Percentiles rank a stretch among this genome's conserved stretches.
Conservation (phyloP, 164 flowering plant genomes). For the Tetrastigma voinierianum region DNA sequence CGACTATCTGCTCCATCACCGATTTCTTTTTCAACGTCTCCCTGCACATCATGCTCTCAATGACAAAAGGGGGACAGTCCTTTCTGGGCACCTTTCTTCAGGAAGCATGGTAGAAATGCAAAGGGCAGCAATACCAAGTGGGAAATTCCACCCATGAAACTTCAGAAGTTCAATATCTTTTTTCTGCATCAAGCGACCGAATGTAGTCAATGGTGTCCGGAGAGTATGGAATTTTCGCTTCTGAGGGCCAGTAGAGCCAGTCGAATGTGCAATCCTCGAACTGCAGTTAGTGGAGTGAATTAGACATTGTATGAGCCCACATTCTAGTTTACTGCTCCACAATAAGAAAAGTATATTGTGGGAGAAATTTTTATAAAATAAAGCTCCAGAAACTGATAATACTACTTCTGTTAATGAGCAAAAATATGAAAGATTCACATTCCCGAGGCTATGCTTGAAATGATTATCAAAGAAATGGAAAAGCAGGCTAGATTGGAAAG, state of each 20-base stretch:
- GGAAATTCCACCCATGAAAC: constrained; percentile 40
- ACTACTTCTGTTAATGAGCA: no score
- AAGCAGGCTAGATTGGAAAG: no score
- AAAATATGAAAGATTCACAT: no score
- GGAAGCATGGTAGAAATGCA: constrained; percentile 48
- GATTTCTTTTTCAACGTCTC: constrained; percentile 32
- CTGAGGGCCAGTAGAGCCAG: constrained; percentile 58
- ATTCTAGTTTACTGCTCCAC: background rate
- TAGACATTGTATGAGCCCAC: background rate
- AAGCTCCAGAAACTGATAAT: no score
- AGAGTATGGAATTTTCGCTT: constrained; percentile 33
- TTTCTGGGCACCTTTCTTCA: constrained; percentile 44
- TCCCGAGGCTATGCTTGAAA: no score
- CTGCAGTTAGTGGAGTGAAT: constrained; percentile 17
- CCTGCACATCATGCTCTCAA: constrained; percentile 51
- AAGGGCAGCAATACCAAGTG: constrained; percentile 28
- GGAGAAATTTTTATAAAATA: no score
- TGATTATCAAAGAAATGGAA: no score
- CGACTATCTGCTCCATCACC: constrained; percentile 32
- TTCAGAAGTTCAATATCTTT: constrained; percentile 35
- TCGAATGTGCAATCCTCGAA: constrained; percentile 52
- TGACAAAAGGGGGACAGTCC: constrained; percentile 39
- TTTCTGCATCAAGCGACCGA: constrained; percentile 37
- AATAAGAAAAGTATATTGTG: no score
- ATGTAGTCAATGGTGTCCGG: constrained; percentile 31